phyloP scores from a whole-genome alignment of 2,329 filamentous ascomycete species.

The Hymenoscyphus albidus region DNA sequence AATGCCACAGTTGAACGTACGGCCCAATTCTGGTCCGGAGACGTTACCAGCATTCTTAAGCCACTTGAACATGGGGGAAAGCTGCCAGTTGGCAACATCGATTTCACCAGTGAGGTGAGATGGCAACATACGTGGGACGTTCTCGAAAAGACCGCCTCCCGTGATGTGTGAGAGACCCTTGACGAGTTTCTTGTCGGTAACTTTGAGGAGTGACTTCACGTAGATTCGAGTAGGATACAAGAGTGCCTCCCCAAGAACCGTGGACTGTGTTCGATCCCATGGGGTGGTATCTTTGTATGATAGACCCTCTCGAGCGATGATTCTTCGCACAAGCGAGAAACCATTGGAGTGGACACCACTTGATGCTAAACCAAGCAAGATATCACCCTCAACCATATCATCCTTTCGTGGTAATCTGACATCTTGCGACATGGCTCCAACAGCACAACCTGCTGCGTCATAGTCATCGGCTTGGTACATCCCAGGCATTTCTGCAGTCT shows the following conservation, averaged over 20 bases:
- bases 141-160: conserved; percentile 87
- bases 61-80: conserved; percentile 82
- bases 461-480: conserved; percentile 84
- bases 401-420: conserved; percentile 71
- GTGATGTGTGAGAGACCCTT: conserved; percentile 98
- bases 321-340: conserved; percentile 91
- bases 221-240: conserved; percentile 93
- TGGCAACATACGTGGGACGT: conserved; percentile 91
- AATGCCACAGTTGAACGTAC: conserved; percentile 91
- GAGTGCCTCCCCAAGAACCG: conserved; percentile 68
- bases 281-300: conserved; percentile 70
- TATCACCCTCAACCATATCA: conserved; percentile 75
- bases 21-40: conserved; percentile 72
- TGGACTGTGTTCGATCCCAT: conserved; percentile 58
- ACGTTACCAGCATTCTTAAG: conserved; percentile 71
- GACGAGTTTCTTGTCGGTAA: conserved; percentile 59
- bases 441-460: conserved; percentile 85
- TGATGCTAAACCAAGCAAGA: conserved; percentile 80
- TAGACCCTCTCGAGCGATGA: conserved; percentile 70
- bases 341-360: conserved; percentile 93
- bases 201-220: conserved; percentile 73
- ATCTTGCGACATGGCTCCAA: conserved; percentile 71
- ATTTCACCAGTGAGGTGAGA: conserved; percentile 73
- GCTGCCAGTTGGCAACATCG: conserved; percentile 69
- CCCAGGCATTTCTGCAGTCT: conserved; percentile 97